Percentiles rank a stretch among this genome's conserved stretches.
phyloP scores from a whole-genome alignment of 192 early-diverging fungal genomes.

The Coemansia sp. region DNA sequence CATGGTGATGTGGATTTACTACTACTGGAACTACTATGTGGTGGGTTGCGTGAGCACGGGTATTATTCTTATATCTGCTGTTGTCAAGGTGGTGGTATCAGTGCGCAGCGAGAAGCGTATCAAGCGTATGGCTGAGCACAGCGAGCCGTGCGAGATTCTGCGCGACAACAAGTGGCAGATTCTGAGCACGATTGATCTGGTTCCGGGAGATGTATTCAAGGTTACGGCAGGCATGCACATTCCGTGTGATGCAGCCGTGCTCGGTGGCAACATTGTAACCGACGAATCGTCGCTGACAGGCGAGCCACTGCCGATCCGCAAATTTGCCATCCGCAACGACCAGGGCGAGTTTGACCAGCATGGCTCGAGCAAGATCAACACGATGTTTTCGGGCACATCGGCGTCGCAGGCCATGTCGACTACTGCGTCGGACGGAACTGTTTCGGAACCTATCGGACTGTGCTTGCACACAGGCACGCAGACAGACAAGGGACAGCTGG shows the following conservation, averaged over 20 bases:
- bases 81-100: constrained; percentile 60
- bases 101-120: constrained; percentile 58
- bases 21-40: constrained; percentile 64
- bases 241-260: constrained; percentile 68
- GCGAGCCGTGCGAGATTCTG: constrained; percentile 49
- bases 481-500: constrained; percentile 68
- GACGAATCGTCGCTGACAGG: constrained; percentile 77
- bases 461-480: constrained; percentile 63
- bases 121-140: constrained; percentile 61
- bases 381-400: constrained; percentile 68
- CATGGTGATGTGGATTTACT: constrained; percentile 72
- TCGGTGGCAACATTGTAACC: constrained; percentile 68
- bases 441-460: constrained; percentile 47
- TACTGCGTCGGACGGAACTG: constrained; percentile 24
- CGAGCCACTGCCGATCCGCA: constrained; percentile 79
- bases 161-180: constrained; percentile 61
- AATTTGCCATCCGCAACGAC: constrained; percentile 65
- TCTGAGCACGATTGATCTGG: constrained; percentile 58
- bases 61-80: constrained; percentile 58
- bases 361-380: constrained; percentile 59
- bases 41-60: constrained; percentile 61
- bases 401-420: constrained; percentile 59
- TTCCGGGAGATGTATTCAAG: constrained; percentile 68
- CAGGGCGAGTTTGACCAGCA: constrained; percentile 50
- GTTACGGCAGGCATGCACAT: constrained; percentile 52